phyloP scores from a whole-genome alignment of 2,329 filamentous ascomycete species.

The Fonsecaea erecta region DNA sequence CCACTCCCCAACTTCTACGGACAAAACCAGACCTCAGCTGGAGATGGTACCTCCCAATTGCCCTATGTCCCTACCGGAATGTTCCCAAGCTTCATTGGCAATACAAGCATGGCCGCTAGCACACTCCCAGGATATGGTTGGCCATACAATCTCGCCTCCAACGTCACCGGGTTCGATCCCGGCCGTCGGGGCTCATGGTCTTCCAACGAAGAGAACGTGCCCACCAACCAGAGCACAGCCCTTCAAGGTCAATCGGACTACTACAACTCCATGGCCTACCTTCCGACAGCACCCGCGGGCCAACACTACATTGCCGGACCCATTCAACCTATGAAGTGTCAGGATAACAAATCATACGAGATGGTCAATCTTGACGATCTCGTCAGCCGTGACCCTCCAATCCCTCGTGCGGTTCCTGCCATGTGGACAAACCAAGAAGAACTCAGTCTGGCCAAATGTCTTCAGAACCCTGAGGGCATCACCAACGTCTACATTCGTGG shows the following conservation, averaged over 20 bases:
- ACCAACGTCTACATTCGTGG: constrained; percentile 98
- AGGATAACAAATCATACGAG: constrained; percentile 50
- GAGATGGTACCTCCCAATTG: constrained; percentile 29
- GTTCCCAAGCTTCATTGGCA: constrained; percentile 44
- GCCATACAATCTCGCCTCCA: constrained; percentile 45
- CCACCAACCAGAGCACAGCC: constrained; percentile 61
- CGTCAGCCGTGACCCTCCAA: constrained; percentile 74
- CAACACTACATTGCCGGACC: constrained; percentile 43
- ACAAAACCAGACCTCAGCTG: constrained; percentile 25
- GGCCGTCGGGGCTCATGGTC: constrained; percentile 49
- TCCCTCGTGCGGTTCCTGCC: constrained; percentile 88
- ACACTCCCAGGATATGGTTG: constrained; percentile 44
- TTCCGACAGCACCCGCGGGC: constrained; percentile 64
- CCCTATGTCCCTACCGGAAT: constrained; percentile 46
- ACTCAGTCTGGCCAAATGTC: constrained; percentile 88
- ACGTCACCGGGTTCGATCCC: constrained; percentile 44
- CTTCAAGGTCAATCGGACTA: constrained; percentile 50
- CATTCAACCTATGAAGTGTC: constrained; percentile 53
- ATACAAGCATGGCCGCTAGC: constrained; percentile 42
- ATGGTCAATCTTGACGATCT: constrained; percentile 64
- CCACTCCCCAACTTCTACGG: constrained; percentile 36
- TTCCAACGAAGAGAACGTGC: constrained; percentile 50
- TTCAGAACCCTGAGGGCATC: constrained; percentile 93
- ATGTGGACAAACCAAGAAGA: constrained; percentile 80
- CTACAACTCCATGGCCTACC: constrained; percentile 59